phyloP scores from a whole-genome alignment of 225 moss, liverwort and hornwort species.

The Thuidium tamariscinum region DNA sequence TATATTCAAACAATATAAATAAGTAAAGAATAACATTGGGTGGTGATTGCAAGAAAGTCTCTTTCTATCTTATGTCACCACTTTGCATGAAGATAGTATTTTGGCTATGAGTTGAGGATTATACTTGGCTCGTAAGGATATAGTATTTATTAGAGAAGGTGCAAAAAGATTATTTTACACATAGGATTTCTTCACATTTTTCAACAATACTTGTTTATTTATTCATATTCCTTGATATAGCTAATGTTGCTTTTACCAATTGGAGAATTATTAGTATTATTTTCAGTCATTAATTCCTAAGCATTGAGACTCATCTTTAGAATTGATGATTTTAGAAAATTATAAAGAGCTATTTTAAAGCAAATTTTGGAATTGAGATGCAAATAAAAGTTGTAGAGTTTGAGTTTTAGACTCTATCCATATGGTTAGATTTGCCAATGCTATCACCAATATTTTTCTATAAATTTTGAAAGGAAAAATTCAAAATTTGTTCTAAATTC shows the following conservation, averaged over 20 bases:
- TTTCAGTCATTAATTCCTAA: too few relatives aligned
- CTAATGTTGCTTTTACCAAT: not conserved
- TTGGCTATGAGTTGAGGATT: not conserved
- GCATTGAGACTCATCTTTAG: too few relatives aligned
- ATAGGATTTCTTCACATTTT: not conserved
- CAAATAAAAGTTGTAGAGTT: too few relatives aligned
- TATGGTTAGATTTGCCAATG: too few relatives aligned
- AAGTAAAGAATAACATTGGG: not conserved
- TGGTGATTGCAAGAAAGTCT: not conserved
- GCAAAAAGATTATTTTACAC: not conserved
- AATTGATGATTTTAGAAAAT: too few relatives aligned
- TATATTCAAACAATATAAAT: not conserved
- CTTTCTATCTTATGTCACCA: rapidly evolving
- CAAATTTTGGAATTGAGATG: too few relatives aligned
- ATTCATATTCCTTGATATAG: not conserved
- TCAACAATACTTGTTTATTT: not conserved
- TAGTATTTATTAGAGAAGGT: not conserved
- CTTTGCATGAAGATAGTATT: too few relatives aligned
- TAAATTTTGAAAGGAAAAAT: too few relatives aligned
- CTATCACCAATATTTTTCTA: too few relatives aligned
- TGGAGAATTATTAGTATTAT: rapidly evolving
- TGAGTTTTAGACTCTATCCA: too few relatives aligned
- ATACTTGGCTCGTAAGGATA: rapidly evolving
- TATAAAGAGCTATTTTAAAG: too few relatives aligned
- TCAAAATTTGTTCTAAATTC: too few relatives aligned